Evolutionary conservation across 495 filamentous ascomycete genomes (phyloP), one percentile per base, ranked within the genome.

Genomic region (Penicillium steckii): DNA sequence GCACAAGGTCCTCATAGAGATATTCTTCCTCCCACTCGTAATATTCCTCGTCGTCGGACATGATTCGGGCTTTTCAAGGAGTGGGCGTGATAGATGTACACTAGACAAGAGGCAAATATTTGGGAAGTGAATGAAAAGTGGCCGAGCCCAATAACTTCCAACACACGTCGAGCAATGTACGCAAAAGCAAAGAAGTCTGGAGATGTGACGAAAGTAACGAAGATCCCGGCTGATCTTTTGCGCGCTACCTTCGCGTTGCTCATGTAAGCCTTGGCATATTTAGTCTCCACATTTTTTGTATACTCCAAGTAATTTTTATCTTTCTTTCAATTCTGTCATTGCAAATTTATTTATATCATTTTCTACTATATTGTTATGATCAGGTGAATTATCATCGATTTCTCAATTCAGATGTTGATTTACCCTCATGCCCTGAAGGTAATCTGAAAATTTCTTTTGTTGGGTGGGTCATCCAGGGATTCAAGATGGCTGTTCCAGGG

Each of bases 1-100:
- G 70, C 4, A 69, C 69, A 27, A 65, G 57, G 10, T 79, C 76
- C 25, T 77, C 74, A 24, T 69, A 70, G 44, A 68, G 57, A 46
- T 71, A 73, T 8, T 76, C 74, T 18, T 76, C 70, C 40, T 69
- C 70, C 41, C 71, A 74, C 30, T 78, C 72, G 35, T 71, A 74
- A 46, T 74, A 76, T 17, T 79, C 75, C 37, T 79, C 77, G 54
- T 78, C 74, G 53, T 79, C 77, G 41, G 76, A 79, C 75, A 79
- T 79, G 44, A 46, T 62, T 35, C 18, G 33, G 7, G 33, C 8
- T 13, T 17, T 13, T 12, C 8, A 10, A 27, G 5, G 26, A 5
- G 26, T 10, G 10, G 26, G 26, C 26, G 26, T 27, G 10, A 27
- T 27, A 10, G 5, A 27, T 4, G 10, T 27, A 10, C 26, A 27